Evolutionary conservation across 2,329 filamentous ascomycete species (phyloP).

Genomic region (Penicillium olsonii): DNA sequence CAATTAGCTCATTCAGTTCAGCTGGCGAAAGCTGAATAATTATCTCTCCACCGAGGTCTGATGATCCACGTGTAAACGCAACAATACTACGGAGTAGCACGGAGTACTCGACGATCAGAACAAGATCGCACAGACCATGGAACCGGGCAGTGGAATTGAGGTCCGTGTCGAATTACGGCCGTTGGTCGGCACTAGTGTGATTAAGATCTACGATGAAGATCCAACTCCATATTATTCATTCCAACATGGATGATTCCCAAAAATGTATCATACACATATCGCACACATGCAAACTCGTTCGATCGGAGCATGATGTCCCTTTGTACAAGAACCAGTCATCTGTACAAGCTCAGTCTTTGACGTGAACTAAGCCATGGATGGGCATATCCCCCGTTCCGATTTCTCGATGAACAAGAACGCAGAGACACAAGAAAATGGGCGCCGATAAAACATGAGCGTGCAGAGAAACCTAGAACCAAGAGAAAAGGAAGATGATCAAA

Average conservation of each 20-base stretch:
- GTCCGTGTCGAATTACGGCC: background rate
- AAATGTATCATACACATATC: no score
- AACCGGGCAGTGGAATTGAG: background rate
- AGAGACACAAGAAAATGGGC: background rate
- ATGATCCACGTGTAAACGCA: no score
- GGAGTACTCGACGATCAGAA: background rate
- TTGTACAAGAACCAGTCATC: background rate
- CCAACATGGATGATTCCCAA: no score
- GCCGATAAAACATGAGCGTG: background rate
- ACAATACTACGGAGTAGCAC: no score
- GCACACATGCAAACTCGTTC: no score
- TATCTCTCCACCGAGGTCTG: background rate
- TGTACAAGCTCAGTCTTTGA: background rate
- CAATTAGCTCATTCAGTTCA: background rate
- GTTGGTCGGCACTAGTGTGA: conserved; percentile 9
- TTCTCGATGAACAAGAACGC: background rate
- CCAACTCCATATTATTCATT: background rate
- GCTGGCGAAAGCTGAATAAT: background rate
- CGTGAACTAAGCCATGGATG: background rate
- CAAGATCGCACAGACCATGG: background rate
- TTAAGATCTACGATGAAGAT: conserved; percentile 21
- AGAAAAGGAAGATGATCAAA: background rate
- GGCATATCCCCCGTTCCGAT: background rate
- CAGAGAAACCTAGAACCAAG: background rate
- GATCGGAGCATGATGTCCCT: background rate